Percentiles rank a stretch among this genome's conserved stretches.
Conservation (phyloP, 352 stramenopile genomes). For the Phytophthora pistaciae region DNA sequence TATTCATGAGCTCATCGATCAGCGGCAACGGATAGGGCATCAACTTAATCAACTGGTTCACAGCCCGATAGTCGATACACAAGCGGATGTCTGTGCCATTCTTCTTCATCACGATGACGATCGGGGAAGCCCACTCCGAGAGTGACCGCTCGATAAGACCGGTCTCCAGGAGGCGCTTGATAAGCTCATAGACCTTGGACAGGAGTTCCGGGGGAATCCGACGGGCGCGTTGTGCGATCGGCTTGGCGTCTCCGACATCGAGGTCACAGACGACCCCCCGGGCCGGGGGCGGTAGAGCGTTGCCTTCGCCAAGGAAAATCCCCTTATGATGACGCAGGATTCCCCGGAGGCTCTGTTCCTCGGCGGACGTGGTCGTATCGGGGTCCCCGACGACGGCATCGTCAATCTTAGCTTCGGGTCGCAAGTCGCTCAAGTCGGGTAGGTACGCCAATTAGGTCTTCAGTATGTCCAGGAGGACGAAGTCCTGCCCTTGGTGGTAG, state of each 20-base stretch:
- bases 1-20: slow-evolving; percentile 35
- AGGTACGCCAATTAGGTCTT: slow-evolving; percentile 9
- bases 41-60: slow-evolving; percentile 30
- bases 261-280: slow-evolving; percentile 23
- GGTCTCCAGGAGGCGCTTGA: slow-evolving; percentile 12
- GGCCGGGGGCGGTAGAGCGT: slow-evolving; percentile 8
- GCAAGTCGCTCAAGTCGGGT: slow-evolving; percentile 11
- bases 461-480: slow-evolving; percentile 11
- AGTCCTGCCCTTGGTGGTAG: slow-evolving; percentile 13
- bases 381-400: not conserved
- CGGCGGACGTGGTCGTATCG: not conserved
- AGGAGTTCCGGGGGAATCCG: slow-evolving; percentile 5
- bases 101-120: slow-evolving; percentile 39
- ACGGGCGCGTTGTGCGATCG: slow-evolving; percentile 4
- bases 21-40: slow-evolving; percentile 27
- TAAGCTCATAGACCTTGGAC: slow-evolving; percentile 19
- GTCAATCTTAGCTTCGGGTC: not conserved
- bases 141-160: slow-evolving; percentile 14
- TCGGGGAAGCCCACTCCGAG: slow-evolving; percentile 9
- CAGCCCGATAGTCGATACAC: slow-evolving; percentile 28
- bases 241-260: slow-evolving; percentile 13
- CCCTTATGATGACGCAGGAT: not conserved
- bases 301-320: slow-evolving; percentile 9
- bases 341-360: not conserved
- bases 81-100: slow-evolving; percentile 7